These are phyloP conservation scores for Fusarium euwallaceae DNA, from an alignment of 2,329 filamentous ascomycete species.

Conservation along the genomic window DNA sequence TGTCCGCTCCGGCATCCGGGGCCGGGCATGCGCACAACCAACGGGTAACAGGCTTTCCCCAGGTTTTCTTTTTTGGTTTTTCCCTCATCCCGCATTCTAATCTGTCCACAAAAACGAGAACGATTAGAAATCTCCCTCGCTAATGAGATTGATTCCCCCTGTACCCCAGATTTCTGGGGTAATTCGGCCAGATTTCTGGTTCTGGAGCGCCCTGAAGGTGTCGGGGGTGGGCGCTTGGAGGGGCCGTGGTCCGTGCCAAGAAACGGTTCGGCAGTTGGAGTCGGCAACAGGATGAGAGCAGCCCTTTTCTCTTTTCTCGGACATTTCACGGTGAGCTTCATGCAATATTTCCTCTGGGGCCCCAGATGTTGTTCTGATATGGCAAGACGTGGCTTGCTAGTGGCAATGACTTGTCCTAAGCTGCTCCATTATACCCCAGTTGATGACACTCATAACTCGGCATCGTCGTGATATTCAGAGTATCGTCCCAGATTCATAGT, in stretches of 20 bases:
- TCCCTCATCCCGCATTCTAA: background rate
- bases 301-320: constrained; percentile 1
- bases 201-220: constrained; percentile 17
- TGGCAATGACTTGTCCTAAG: background rate
- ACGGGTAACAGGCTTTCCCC: constrained; percentile 31
- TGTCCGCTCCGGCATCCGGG: background rate
- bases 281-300: constrained; percentile 36
- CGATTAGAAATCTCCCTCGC: constrained; percentile 28
- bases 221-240: constrained; percentile 18
- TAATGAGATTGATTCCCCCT: constrained; percentile 1
- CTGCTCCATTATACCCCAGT: background rate
- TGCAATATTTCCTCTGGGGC: background rate
- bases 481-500: background rate
- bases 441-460: constrained; percentile 1
- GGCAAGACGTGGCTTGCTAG: constrained; percentile 4
- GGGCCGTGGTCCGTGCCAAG: constrained; percentile 41
- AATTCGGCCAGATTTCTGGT: constrained; percentile 9
- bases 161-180: constrained; percentile 39
- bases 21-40: background rate
- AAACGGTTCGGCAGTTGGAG: constrained; percentile 42
- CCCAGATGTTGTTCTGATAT: background rate
- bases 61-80: constrained; percentile 21
- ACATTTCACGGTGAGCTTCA: constrained; percentile 6
- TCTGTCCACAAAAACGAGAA: constrained; percentile 30
- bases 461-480: background rate